These are phyloP conservation scores for Pulicaria dysenterica DNA, from an alignment of 129 eudicot genomes.

Conservation along the genomic window DNA sequence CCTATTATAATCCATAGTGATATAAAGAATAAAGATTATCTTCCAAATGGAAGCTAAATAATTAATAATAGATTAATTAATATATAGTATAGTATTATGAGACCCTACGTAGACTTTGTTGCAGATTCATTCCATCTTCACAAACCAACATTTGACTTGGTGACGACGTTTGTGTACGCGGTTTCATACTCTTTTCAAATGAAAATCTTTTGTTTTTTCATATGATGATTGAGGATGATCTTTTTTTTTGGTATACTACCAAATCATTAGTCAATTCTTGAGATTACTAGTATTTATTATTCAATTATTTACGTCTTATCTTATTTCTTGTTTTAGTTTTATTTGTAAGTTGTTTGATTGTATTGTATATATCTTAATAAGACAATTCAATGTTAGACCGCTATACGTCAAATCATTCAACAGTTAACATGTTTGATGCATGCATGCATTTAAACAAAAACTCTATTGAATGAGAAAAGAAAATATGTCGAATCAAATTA, in stretches of 20 bases:
- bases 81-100: neutral
- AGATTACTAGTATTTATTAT: neutral
- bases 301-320: neutral
- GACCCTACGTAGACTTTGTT: conserved; percentile 8
- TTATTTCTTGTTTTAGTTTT: neutral
- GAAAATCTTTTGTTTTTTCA: neutral
- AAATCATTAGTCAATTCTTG: conserved; percentile 15
- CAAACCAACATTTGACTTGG: conserved; percentile 19
- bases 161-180: conserved; percentile 22
- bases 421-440: no score
- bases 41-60: conserved; percentile 8
- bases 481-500: no score
- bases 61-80: no score
- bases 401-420: no score
- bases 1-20: no score
- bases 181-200: conserved; percentile 25
- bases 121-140: neutral
- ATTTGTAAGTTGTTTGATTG: neutral
- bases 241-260: conserved; percentile 6
- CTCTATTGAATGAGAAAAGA: no score
- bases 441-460: no score
- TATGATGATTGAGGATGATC: no score
- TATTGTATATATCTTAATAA: neutral
- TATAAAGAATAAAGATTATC: neutral
- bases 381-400: no score